These are phyloP conservation scores for Pythium pyrilobum DNA, from an alignment of 352 stramenopile genomes.

Conservation along the genomic window DNA sequence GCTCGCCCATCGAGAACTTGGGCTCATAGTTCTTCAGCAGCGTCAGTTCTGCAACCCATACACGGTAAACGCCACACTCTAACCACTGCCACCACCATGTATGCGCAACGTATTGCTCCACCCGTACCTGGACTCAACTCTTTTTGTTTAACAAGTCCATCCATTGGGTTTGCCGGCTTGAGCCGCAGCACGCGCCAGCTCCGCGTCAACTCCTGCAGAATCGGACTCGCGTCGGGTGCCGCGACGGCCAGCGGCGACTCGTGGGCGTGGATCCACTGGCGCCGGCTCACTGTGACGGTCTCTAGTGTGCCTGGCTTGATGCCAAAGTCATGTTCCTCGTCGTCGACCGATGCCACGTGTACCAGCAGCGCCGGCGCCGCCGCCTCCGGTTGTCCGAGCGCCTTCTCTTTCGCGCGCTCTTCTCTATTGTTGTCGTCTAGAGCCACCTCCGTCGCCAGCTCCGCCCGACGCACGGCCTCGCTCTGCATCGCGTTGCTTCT, in stretches of 20 bases:
- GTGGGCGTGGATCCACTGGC: conserved; percentile 4
- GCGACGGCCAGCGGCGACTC: background rate
- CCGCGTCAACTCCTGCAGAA: conserved; percentile 14
- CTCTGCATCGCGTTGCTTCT: no score
- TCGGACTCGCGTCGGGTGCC: background rate
- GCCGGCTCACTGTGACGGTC: background rate
- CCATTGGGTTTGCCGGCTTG: background rate
- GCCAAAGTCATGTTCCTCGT: conserved; percentile 7
- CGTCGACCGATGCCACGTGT: background rate
- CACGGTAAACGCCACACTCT: background rate
- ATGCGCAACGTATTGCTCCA: background rate
- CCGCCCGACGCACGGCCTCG: no score
- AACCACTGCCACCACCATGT: background rate
- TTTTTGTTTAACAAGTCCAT: conserved; percentile 12
- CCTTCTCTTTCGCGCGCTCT: no score
- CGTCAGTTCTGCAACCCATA: conserved; percentile 19
- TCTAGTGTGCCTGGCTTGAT: conserved; percentile 16
- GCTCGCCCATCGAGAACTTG: conserved; percentile 28
- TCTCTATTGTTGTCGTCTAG: no score
- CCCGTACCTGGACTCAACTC: conserved; percentile 4
- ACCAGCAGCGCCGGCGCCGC: no score
- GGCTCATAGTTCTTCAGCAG: conserved; percentile 68
- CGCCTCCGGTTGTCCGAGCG: no score
- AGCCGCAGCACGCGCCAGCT: conserved; percentile 16
- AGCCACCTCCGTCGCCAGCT: no score